Evolutionary conservation across 331 rosid species (phyloP).

Genomic region (Malus hybrid): DNA sequence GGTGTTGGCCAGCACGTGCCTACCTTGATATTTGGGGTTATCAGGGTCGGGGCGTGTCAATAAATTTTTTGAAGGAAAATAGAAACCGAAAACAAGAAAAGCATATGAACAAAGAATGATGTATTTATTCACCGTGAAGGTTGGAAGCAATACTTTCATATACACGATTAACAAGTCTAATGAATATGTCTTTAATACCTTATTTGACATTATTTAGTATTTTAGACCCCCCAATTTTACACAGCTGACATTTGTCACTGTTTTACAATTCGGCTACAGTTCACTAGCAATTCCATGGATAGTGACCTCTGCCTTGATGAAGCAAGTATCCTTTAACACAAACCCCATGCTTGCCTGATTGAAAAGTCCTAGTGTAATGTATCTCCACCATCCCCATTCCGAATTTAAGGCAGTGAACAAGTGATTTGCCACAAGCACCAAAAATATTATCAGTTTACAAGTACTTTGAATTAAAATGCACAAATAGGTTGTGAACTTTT

Average conservation of each 20-base stretch:
- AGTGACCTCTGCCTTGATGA: constrained; percentile 41
- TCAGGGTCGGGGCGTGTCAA: too few relatives aligned
- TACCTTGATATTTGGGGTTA: too few relatives aligned
- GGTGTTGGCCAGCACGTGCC: too few relatives aligned
- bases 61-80: too few relatives aligned
- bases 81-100: too few relatives aligned
- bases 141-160: too few relatives aligned
- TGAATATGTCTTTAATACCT: background rate
- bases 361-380: constrained; percentile 17
- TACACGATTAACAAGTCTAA: background rate
- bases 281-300: constrained; percentile 37
- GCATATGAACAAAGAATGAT: too few relatives aligned
- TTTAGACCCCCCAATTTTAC: background rate
- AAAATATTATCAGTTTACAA: background rate
- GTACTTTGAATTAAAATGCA: too few relatives aligned
- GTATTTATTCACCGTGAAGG: background rate
- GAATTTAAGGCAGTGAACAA: constrained; percentile 43
- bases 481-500: too few relatives aligned
- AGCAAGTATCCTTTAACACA: constrained; percentile 31
- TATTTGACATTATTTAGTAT: too few relatives aligned
- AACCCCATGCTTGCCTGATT: background rate
- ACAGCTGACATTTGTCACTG: too few relatives aligned
- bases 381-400: constrained; percentile 31
- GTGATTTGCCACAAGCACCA: constrained; percentile 22
- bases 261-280: background rate